Evolutionary conservation across 176 grass and related monocot species (phyloP).

Genomic region (Alloteropsis semialata): DNA sequence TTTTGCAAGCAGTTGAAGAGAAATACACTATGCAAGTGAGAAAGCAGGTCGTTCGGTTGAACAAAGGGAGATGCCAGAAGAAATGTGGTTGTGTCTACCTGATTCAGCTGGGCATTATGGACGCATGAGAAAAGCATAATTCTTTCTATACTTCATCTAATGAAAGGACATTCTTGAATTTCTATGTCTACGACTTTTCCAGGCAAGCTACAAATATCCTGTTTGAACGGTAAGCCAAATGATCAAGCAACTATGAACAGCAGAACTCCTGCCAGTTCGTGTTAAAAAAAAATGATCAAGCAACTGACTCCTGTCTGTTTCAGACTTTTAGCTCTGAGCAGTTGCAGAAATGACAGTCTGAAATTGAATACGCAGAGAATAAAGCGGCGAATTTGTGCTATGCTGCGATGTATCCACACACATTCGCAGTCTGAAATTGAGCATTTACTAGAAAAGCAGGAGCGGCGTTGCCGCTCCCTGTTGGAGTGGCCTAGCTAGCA

Average conservation of each 20-base stretch:
- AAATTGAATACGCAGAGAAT: background rate
- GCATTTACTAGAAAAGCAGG: no score
- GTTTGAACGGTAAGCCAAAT: background rate
- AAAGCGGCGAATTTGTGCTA: no score
- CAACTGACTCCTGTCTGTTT: background rate
- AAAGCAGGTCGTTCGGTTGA: background rate
- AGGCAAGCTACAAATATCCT: background rate
- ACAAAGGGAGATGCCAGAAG: slow-evolving; percentile 11
- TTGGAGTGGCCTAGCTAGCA: no score
- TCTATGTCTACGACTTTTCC: background rate
- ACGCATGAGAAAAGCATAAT: background rate
- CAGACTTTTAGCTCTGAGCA: background rate
- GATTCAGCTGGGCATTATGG: background rate
- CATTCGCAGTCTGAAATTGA: no score
- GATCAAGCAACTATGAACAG: background rate
- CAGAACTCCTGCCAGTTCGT: no score
- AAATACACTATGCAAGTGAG: background rate
- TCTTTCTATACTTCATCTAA: background rate
- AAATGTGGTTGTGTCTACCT: background rate
- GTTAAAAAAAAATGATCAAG: slow-evolving; percentile 12
- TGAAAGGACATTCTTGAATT: background rate
- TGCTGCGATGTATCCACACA: no score
- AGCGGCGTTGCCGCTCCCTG: no score
- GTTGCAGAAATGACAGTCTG: background rate
- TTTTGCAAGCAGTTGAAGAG: background rate